Base-by-base conservation (phyloP, 495 filamentous ascomycete species). In the Glutinoglossum americanum region DNA sequence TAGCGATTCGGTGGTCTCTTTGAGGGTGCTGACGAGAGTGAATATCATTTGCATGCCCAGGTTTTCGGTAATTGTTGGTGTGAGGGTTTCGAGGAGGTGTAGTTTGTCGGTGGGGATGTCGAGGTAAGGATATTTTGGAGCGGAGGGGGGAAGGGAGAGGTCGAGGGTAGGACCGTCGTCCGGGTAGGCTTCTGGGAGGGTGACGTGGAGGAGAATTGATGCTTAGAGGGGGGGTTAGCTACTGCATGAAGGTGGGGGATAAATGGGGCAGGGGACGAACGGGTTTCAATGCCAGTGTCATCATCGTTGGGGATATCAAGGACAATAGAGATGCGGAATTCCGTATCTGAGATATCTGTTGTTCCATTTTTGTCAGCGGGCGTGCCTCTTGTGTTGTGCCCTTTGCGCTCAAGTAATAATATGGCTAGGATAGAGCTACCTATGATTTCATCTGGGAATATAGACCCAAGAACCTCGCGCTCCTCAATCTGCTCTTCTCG, bases 1-100 rank as follows among this genome's bases (percentile, higher is more conserved):
- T 25, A 99, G 73, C 56, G 77, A 73, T 71, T 99, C 92, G 5
- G 87, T 87, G 37, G 74, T 73, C 58, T 99, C 92, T 64, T 95
- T 97, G 56, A 99, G 69, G 2, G 85, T 79, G 41, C 81, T 84
- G 32, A 89, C 80, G 19, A 99, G 72, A 0, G 89, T 87, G 70
- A 95, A 99, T 0, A 99, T 75, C 92, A 99, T 99, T n/a, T 87
- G 84, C 80, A 94, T 95, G 32, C 92, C 92, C 37, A 97, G 66
- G 60, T 89, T 97, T 68, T 97, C 92, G 59, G 85, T 78, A 32
- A 96, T 82, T 0, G 80, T 81, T 2, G 77, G 73, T 45, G 80
- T 65, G 17, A 97, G 73, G 3, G 78, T 73, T 48, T 78, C 70
- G 11, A 96, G 77, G 1, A 99, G 76, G 45, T 67, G 67, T 41